These are phyloP conservation scores for Aeschynomene evenia DNA, from an alignment of 306 rosid species.

Conservation along the genomic window DNA sequence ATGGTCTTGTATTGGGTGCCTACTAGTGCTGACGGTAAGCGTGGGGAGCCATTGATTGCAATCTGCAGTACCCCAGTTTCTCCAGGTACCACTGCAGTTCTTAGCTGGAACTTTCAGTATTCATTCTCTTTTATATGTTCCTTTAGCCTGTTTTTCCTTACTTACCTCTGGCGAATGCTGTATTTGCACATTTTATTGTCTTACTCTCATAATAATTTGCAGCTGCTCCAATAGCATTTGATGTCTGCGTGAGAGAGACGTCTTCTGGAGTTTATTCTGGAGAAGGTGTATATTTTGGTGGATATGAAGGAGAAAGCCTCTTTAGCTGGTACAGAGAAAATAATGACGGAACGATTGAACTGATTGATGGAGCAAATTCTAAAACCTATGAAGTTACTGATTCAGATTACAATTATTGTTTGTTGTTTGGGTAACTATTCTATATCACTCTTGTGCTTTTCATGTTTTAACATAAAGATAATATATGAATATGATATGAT, in stretches of 20 bases:
- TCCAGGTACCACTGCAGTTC: conserved; percentile 59
- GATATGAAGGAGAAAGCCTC: conserved; percentile 84
- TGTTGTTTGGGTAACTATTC: conserved; percentile 81
- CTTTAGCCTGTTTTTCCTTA: not conserved
- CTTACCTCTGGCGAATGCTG: not conserved
- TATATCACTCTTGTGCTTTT: not conserved
- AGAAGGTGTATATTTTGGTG: conserved; percentile 96
- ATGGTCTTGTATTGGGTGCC: conserved; percentile 89
- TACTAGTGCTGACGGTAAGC: conserved; percentile 67
- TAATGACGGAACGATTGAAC: conserved; percentile 65
- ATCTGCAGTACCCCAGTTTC: conserved; percentile 60
- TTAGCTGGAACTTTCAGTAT: conserved; percentile 2
- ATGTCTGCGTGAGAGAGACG: conserved; percentile 60
- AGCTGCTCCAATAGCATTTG: conserved; percentile 85
- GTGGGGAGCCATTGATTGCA: conserved; percentile 77
- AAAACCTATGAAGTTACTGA: conserved; percentile 68
- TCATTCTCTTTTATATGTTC: not conserved
- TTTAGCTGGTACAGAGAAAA: conserved; percentile 90
- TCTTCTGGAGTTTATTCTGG: conserved; percentile 75
- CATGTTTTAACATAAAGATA: conserved; percentile 21
- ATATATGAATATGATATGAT: conserved; percentile 15
- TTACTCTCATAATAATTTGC: conserved; percentile 39
- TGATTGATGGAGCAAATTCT: conserved; percentile 64
- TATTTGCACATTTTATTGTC: conserved; percentile 23
- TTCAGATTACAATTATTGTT: conserved; percentile 70